Conservation (phyloP, 345 rosid genomes). For the Nasturtium officinale region DNA sequence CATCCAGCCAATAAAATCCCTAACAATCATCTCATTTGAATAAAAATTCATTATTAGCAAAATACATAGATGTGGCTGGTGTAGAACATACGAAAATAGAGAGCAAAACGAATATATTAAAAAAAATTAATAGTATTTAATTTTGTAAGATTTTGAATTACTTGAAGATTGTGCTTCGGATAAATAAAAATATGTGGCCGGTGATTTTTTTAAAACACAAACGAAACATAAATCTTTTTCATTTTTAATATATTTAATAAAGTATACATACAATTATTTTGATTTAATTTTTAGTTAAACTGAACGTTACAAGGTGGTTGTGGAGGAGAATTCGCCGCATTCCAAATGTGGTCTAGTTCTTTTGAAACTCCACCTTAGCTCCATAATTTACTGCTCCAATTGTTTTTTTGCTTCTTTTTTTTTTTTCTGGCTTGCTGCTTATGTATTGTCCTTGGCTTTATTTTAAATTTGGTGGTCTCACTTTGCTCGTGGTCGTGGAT, state of each 20-base stretch:
- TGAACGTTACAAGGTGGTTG: too few species aligned
- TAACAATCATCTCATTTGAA: constrained; percentile 32
- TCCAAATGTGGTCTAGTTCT: too few species aligned
- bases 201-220: too few species aligned
- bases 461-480: neutral
- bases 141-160: too few species aligned
- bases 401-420: neutral
- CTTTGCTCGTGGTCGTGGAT: constrained; percentile 7
- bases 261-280: too few species aligned
- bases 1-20: constrained; percentile 21
- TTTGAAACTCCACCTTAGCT: neutral
- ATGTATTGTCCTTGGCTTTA: neutral
- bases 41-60: constrained; percentile 18
- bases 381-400: neutral
- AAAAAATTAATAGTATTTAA: too few species aligned
- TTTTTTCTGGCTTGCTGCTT: neutral
- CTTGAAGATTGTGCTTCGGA: neutral
- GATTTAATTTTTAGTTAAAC: too few species aligned
- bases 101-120: neutral
- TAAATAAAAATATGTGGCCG: too few species aligned
- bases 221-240: too few species aligned
- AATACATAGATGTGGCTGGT: neutral
- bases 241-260: too few species aligned
- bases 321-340: too few species aligned
- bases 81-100: neutral